Base-by-base conservation (phyloP, 2,329 filamentous ascomycete species). In the Chaetomiaceae sp. region DNA sequence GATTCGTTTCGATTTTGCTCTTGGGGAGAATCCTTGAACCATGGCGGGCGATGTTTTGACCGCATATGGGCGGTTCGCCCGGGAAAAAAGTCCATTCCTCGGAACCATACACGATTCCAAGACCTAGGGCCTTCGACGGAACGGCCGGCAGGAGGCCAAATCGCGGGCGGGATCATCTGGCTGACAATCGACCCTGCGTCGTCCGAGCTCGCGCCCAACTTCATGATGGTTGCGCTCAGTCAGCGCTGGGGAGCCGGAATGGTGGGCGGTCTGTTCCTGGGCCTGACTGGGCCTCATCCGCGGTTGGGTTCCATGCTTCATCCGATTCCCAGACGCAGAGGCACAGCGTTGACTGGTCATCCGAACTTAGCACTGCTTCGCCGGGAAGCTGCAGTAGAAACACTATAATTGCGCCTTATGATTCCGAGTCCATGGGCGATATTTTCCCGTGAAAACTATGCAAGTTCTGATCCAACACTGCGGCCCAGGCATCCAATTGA, bases 1-100 rank as follows among this genome's bases (percentile, higher is more conserved):
- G 27, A 44, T 55, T 36, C 16, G 38, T 48, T 57, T 45, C 37
- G 18, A 44, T 23, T 41, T 21, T 44, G 27, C 18, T 14, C 23
- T 20, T 21, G 21, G 20, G 32, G 32, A 37, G 10, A n/a, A 25
- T 29, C 49, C 25, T 21, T 20, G 40, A 49, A n/a, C 16, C 46
- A 6, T 25, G 46, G 20, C 25, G 10, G 37, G 25, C 27, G 16
- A 25, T 42, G 29, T 49, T 44, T 29, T 40, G 36, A 23, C 36
- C 10, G 36, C 36, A 38, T 38, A 9, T 9, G 25, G 25, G 25
- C 25, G 25, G 25, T 27, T 27, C 25, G 25, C 25, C 25, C 5
- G 9, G 25, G 9, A 27, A 27, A 27, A 9, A 27, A 27, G 9
- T 5, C 5, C 25, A n/a, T n/a, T n/a, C n/a, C n/a, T n/a, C n/a